Base-by-base conservation (phyloP, 306 rosid genomes). In the Medicago lupulina region DNA sequence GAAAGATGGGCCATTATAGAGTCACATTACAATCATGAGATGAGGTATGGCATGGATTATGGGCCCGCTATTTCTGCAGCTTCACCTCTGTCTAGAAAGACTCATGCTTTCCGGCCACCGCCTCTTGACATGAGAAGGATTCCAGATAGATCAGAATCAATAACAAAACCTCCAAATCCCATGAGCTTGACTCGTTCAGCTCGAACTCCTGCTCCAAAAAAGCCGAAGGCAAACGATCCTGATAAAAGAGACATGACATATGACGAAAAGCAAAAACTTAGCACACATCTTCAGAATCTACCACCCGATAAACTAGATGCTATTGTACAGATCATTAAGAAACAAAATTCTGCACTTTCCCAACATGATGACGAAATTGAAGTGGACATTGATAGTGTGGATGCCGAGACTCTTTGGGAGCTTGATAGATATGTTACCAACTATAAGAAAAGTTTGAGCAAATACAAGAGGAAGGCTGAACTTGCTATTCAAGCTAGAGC, bases 211-310 rank as follows among this genome's bases (percentile, higher is more conserved):
- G 96, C 97, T 80, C 91, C 88, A 28, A 90, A 94, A 87, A 92
- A 94, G 91, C 98, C 98, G 0, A 92, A 94, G 87, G 97, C 98
- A 50, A 94, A 86, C 60, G 98, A 94, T 85, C 97, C 82, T 58
- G 66, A 88, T 77, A 94, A 94, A 86, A 94, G 98, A 79, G 96
- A 92, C 78, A 94, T 94, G 98, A 89, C 96, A 36, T 92, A 77
- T 41, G 95, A 92, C 17, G 97, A 94, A 80, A 94, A 92, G 85
- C 96, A 94, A 78, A 94, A 88, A 58, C 89, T 94, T 4, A 94
- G 98, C 77, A 86, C 90, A 70, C 86, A 83, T 75, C 97, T 94
- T 71, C 97, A 94, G 83, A 81, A 83, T 84, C 79, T 94, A n/a
- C 98, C 98, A 79, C 62, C 93, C 14, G 95, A 92, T 59, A 94